Percentiles rank a stretch among this genome's conserved stretches.
phyloP scores from a whole-genome alignment of 345 rosid species.

The Arabidopsis suecica region DNA sequence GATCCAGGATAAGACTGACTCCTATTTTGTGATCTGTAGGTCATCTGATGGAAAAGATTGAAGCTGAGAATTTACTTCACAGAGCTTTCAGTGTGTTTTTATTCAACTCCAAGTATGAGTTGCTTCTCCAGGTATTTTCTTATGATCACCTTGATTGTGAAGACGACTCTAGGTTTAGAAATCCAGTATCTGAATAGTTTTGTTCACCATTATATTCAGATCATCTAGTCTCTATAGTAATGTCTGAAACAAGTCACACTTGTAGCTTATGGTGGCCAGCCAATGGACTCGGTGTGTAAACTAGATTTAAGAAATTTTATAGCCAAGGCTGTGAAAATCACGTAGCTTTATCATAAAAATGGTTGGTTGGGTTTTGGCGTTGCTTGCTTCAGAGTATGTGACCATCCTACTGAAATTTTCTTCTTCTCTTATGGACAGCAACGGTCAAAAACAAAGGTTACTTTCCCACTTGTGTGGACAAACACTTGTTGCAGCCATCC shows the following conservation, averaged over 20 bases:
- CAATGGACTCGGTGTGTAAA: not conserved
- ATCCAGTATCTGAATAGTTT: not conserved
- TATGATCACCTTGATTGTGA: not conserved
- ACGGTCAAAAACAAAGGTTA: conserved; percentile 94
- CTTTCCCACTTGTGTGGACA: conserved; percentile 98
- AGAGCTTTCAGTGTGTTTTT: conserved; percentile 98
- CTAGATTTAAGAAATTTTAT: conserved; percentile 5
- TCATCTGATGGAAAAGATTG: conserved; percentile 95
- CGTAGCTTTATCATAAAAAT: not conserved
- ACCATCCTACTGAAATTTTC: not conserved
- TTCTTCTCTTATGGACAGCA: conserved; percentile 56
- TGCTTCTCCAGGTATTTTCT: conserved; percentile 85
- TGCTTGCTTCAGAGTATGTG: conserved; percentile 12
- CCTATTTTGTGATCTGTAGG: conserved; percentile 53
- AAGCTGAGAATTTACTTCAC: conserved; percentile 75
- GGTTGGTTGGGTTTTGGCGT: conserved; percentile 1
- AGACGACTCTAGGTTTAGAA: conserved; percentile 8
- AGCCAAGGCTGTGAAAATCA: conserved; percentile 8
- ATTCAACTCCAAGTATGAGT: conserved; percentile 91
- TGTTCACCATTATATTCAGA: not conserved
- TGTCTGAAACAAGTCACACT: not conserved
- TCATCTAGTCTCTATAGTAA: not conserved
- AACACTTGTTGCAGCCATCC: conserved; percentile 99
- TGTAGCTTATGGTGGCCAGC: not conserved
- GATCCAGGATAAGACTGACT: not conserved